Percentiles rank a stretch among this genome's conserved stretches.
phyloP scores from a whole-genome alignment of 306 rosid genomes.

The Pterocarpus macrocarpus region DNA sequence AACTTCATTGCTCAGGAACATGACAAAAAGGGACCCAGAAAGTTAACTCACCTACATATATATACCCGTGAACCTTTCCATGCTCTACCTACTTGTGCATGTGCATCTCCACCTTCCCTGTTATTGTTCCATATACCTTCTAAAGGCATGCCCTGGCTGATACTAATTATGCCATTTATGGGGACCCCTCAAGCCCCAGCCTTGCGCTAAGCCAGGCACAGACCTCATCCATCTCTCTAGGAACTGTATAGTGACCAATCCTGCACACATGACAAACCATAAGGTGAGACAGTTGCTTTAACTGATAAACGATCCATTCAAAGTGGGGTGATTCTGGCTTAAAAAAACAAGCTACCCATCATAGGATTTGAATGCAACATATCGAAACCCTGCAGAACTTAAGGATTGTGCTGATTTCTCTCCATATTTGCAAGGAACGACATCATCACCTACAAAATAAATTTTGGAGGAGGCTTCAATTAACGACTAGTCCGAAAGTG shows the following conservation, averaged over 20 bases:
- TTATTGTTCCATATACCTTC: conserved; percentile 51
- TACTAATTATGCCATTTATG: conserved; percentile 35
- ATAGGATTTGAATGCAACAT: conserved; percentile 72
- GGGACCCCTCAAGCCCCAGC: conserved; percentile 80
- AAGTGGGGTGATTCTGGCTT: not conserved
- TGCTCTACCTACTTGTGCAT: conserved; percentile 53
- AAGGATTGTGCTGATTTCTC: conserved; percentile 81
- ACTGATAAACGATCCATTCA: not conserved
- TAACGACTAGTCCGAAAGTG: not conserved
- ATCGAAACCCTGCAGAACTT: conserved; percentile 84
- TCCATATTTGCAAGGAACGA: conserved; percentile 74
- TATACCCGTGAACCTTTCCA: conserved; percentile 60
- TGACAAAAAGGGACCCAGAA: conserved; percentile 52
- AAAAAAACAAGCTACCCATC: conserved; percentile 68
- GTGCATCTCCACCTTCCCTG: conserved; percentile 35
- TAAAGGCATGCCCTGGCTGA: conserved; percentile 23
- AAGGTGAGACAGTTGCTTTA: conserved; percentile 16
- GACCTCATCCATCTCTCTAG: conserved; percentile 96
- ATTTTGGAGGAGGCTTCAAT: conserved; percentile 20
- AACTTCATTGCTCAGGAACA: conserved; percentile 51
- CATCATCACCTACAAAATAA: conserved; percentile 72
- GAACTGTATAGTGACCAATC: conserved; percentile 95
- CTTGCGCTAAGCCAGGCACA: conserved; percentile 86
- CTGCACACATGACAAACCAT: conserved; percentile 59
- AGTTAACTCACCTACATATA: conserved; percentile 55